phyloP scores from a whole-genome alignment of 169 alveolate species.

The Cryptosporidium viatorum region DNA sequence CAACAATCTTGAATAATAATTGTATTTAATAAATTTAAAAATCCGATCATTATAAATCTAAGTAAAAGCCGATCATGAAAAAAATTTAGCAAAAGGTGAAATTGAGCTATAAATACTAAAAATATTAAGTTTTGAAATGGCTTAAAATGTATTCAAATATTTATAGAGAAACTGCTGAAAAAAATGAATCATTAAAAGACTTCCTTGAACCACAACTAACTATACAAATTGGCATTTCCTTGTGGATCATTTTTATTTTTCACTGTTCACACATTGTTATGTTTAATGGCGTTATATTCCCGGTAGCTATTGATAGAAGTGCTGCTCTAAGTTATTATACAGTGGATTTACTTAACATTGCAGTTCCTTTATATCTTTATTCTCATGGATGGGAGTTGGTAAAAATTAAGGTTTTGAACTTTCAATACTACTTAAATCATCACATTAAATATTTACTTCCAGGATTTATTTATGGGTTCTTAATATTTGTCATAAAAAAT shows the following conservation, averaged over 20 bases:
- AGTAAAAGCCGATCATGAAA: neutral
- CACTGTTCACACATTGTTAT: slow-evolving; percentile 5
- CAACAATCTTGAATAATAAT: neutral
- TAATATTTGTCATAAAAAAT: slow-evolving; percentile 5
- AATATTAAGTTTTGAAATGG: neutral
- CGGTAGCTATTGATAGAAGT: slow-evolving; percentile 2
- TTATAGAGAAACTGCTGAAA: neutral
- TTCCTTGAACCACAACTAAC: neutral
- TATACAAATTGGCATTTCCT: slow-evolving; percentile 36
- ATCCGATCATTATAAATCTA: too few relatives aligned
- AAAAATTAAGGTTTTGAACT: neutral
- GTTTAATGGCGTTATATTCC: slow-evolving; percentile 8
- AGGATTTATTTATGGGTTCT: slow-evolving; percentile 2
- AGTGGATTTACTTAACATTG: slow-evolving; percentile 24
- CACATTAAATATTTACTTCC: slow-evolving; percentile 33
- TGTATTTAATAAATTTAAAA: neutral
- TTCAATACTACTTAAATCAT: slow-evolving; percentile 7
- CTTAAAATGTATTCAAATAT: neutral
- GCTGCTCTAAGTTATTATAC: neutral
- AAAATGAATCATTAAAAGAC: slow-evolving; percentile 3
- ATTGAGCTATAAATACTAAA: neutral
- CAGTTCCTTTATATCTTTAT: slow-evolving; percentile 27
- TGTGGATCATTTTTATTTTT: slow-evolving; percentile 6
- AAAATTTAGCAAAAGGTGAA: neutral
- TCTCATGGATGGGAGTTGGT: slow-evolving; percentile 17